Base-by-base conservation (phyloP, 768 basidiomycete genomes). In the Amanita pallidorosea region DNA sequence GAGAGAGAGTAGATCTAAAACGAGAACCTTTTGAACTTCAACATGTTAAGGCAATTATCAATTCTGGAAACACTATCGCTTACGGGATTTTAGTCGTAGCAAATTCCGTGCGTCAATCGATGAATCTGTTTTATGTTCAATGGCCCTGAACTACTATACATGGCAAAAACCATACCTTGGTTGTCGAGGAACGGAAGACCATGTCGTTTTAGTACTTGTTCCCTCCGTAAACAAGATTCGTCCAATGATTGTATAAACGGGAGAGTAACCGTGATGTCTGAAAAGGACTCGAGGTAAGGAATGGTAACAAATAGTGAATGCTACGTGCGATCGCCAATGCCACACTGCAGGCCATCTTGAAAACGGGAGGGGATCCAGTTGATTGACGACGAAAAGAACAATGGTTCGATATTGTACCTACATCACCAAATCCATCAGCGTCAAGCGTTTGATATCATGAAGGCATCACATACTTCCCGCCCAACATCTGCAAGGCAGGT, bases 331-430 rank as follows among this genome's bases (percentile, higher is more conserved):
- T 82, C 81, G 56, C 77, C 73, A 47, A 64, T 36, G 4, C 65
- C 63, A n/a, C 57, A 56, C 3, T 54, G 31, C 0, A 71, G 52
- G 42, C 69, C 73, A 55, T 81, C 80, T 54, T 80, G 75, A 48
- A 76, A 84, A 48, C 80, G 73, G 0, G 79, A 77, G 2, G 82
- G 82, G 53, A 83, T 85, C 80, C 80, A 81, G 53, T 78, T 81
- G 3, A 80, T 55, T 11, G 79, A 78, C 0, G 81, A 81, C 0
- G 80, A 80, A 56, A 76, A 83, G 62, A 80, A 83, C 58, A 82
- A 83, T 0, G 81, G 81, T 55, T 83, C 81, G 45, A 83, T 73
- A 36, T 72, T 67, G 56, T 74, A 79, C 57, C 80, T 76, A 22
- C 2, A 31, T 40, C 22, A n/a, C 12, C n/a, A 45, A 23, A 23